Base-by-base conservation (phyloP, 2,329 filamentous ascomycete species). In the Penicillium sp. region DNA sequence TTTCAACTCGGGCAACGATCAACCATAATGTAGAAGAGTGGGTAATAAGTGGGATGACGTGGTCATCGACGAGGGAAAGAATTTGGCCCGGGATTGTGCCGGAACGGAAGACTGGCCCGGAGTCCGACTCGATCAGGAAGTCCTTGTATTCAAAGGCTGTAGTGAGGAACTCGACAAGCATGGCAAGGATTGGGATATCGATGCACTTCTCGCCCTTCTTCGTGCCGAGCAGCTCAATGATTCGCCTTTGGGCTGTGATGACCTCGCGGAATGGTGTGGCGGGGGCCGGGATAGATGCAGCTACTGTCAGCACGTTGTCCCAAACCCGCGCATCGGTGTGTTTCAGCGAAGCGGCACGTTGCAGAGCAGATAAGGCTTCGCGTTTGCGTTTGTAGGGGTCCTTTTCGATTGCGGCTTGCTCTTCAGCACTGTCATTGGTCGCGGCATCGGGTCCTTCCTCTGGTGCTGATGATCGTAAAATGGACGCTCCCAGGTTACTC, bases 261-360 rank as follows among this genome's bases (percentile, higher is more conserved):
- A 96, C 84, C 58, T 97, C 91, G 0, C 79, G 73, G 68, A 91
- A 86, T 0, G 88, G 85, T 0, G 75, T 79, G 27, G 63, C 56
- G 1, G 90, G 88, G 0, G 93, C 92, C 1, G 81, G 82, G 26
- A 94, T 83, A 1, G 90, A 89, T 0, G 89, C 85, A 0, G 90
- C 89, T 22, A 97, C 87, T 0, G 92, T 94, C 54, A 99, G 84
- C 15, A 97, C 88, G 67, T 99, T 99, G 70, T 96, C 90, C 93
- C 93, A 97, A 72, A 99, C 97, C 64, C 90, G 87, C 82, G 89
- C 90, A 75, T 93, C 93, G 65, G 92, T 87, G 72, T 90, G 84
- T 49, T 95, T 91, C 23, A 96, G 83, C 4, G 84, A 82, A 0
- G 92, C 91, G 9, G 92, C 94, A 60, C 89, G 88, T 70, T 96